Base-by-base conservation (phyloP, 192 early-diverging fungal species). In the Helicostylum pulchrum region DNA sequence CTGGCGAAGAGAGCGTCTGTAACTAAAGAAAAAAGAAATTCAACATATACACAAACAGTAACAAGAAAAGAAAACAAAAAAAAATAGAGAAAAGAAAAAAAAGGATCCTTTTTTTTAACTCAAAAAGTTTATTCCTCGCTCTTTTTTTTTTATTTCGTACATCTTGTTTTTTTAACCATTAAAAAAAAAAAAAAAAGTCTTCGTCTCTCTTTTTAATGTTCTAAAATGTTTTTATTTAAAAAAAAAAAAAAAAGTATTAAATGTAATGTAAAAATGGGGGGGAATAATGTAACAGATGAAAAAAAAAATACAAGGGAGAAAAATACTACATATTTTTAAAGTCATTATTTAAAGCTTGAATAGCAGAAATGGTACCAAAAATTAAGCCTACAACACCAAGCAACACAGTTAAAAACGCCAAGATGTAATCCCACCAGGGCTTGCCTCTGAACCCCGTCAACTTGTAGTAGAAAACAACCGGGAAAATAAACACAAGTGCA, bases 401-500 rank as follows among this genome's bases (percentile, higher is more conserved):
- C 19, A 72, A 42, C 30, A 72, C 30, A 8, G 56, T 62, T 4
- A 72, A 46, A 15, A n/a, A 42, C 19, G 31, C 51, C 30, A 53
- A 19, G 8, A 61, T 61, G 21, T 58, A 55, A 23, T 65, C 58
- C 11, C 52, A 62, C 50, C 57, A 53, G 3, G 48, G 48, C 23
- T 72, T 72, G 49, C 62, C 62, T 34, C 70, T 49, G 19, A 87
- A 68, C 6, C 90, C 90, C 31, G 84, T 88, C 21, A 94, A 73
- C 61, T 80, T 77, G 39, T 82, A 80, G 70, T 88, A 88, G 69
- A 86, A 92, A 26, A 88, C 45, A 3, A 92, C 74, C 0, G 92
- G 92, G 54, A 94, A 68, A 15, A 91, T 79, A 61, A 88, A 90
- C 31, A 87, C 85, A 53, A 93, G 76, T 2, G 80, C 73, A 21